Conservation (phyloP, 177 flowering plant species). For the Vitis hybrid region DNA sequence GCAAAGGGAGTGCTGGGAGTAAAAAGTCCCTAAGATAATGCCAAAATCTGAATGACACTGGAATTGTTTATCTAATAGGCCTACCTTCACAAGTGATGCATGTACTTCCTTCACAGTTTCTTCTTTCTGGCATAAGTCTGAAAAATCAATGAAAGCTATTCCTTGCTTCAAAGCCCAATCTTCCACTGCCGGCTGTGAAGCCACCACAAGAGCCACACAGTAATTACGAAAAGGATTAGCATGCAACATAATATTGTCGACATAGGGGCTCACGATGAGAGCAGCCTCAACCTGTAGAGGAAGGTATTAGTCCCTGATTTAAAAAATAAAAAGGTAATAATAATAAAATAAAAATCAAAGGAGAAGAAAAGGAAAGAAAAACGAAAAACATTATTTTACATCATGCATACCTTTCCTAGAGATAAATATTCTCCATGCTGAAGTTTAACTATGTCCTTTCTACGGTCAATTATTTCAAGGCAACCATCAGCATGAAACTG, state of each 20-base stretch:
- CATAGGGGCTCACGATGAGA: conserved; percentile 68
- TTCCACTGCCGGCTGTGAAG: conserved; percentile 59
- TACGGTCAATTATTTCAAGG: conserved; percentile 95
- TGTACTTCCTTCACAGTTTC: conserved; percentile 76
- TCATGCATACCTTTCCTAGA: conserved; percentile 73
- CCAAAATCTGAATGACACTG: too few species aligned
- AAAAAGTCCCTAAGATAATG: too few species aligned
- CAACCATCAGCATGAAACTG: conserved; percentile 92
- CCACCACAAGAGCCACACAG: conserved; percentile 94
- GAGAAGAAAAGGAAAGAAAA: too few species aligned
- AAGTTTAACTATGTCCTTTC: conserved; percentile 96
- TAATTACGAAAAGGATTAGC: conserved; percentile 88
- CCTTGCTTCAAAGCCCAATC: conserved; percentile 75
- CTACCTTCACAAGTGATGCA: conserved; percentile 79
- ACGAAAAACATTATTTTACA: not conserved
- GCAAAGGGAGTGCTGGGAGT: too few species aligned
- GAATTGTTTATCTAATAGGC: not conserved
- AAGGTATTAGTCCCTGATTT: conserved; percentile 13
- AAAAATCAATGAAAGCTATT: conserved; percentile 44
- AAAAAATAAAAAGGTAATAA: not conserved
- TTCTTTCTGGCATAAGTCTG: conserved; percentile 70
- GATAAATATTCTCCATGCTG: conserved; percentile 99
- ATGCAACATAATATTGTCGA: conserved; percentile 89
- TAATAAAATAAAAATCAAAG: not conserved
- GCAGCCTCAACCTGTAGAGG: conserved; percentile 84